These are phyloP conservation scores for Diaporthe aspalathi DNA, from an alignment of 2,329 filamentous ascomycete genomes.

Conservation along the genomic window DNA sequence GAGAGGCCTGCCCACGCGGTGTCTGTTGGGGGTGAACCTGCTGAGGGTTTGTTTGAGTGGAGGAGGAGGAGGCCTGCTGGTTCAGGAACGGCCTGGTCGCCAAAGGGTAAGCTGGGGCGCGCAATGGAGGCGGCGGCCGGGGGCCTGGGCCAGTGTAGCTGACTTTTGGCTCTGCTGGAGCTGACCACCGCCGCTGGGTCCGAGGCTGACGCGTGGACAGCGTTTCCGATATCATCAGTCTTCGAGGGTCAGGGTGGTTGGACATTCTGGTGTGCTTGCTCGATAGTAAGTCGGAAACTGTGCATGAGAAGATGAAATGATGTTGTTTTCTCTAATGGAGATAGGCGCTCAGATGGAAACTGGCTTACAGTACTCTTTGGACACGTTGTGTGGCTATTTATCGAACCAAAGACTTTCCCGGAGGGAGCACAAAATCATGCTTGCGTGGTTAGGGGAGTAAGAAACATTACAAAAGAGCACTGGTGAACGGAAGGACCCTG, in stretches of 20 bases:
- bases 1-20: background rate
- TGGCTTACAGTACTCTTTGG: background rate
- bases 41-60: background rate
- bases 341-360: background rate
- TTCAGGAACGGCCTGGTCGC: slow-evolving; percentile 1
- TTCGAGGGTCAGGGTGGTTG: background rate
- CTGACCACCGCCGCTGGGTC: background rate
- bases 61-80: background rate
- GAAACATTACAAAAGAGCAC: background rate
- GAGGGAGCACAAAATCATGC: background rate
- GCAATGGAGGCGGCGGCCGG: background rate
- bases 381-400: background rate
- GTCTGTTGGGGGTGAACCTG: background rate
- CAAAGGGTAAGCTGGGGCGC: background rate
- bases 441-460: background rate
- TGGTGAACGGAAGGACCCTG: background rate
- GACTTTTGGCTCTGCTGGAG: background rate
- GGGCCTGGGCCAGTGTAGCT: background rate
- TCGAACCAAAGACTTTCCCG: background rate
- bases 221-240: background rate
- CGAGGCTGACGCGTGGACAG: background rate
- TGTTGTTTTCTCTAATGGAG: background rate
- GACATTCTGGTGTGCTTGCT: background rate
- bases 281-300: background rate
- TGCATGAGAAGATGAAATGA: background rate